A percentile compares a stretch with the other conserved stretches of the same genome.
phyloP scores from a whole-genome alignment of 108 stramenopile genomes.

The Aurantiochytrium sp. region DNA sequence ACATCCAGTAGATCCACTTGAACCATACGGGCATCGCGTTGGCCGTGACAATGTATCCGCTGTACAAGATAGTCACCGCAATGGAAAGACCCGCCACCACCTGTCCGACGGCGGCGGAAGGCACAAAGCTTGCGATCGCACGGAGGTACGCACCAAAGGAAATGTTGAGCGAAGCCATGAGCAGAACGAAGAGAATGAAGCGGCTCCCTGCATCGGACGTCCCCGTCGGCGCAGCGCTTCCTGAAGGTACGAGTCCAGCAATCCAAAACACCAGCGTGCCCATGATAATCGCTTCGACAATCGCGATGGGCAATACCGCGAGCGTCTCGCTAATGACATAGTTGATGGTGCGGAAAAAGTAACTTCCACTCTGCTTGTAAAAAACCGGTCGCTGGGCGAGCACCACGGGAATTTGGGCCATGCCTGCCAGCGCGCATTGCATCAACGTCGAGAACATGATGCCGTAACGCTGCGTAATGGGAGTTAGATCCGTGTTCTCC shows the following conservation, averaged over 20 bases:
- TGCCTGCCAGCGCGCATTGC: neutral
- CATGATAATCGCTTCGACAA: conserved; percentile 51
- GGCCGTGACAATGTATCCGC: neutral
- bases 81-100: neutral
- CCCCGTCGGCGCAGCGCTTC: neutral
- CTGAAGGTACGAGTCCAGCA: neutral
- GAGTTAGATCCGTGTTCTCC: neutral
- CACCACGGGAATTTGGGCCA: neutral
- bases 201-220: neutral
- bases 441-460: neutral
- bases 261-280: conserved; percentile 60
- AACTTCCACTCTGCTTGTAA: conserved; percentile 48
- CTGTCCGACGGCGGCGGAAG: neutral
- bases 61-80: neutral
- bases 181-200: neutral
- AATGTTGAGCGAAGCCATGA: neutral
- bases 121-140: neutral
- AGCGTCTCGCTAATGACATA: neutral
- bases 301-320: neutral
- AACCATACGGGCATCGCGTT: neutral
- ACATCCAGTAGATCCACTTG: neutral
- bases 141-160: neutral
- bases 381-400: neutral
- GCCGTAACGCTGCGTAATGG: neutral
- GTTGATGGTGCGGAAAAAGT: conserved; percentile 44